Base-by-base conservation (phyloP, 1,139 yeast genomes). In the Yamadazyma pseudoaaseri region DNA sequence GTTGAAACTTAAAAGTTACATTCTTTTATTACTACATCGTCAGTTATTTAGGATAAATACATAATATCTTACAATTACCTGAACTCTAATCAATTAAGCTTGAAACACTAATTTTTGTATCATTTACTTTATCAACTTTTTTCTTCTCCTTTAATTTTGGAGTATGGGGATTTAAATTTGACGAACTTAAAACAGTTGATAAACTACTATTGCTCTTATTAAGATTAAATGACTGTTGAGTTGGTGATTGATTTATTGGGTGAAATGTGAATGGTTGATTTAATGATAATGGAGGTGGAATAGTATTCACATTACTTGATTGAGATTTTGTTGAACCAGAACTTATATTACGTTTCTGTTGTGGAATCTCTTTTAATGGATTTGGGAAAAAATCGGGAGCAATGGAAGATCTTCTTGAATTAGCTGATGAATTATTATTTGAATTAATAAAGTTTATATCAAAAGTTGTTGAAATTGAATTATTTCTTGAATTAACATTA, bases 341-440 rank as follows among this genome's bases (percentile, higher is more conserved):
- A 10, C 66, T 58, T 6, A 55, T 39, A 35, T 54, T 60, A 26
- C 69, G 45, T 41, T 61, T 61, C 28, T 56, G 58, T 20, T 18
- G 35, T 26, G 31, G 36, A 11, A 35, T 24, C 5, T 53, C 57
- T 27, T 49, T 54, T 26, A 60, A 46, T 9, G 71, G 69, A 38
- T 64, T 64, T 9, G 72, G 71, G 50, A 65, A 66, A 33, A 62
- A 58, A 34, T 66, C 72, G 1, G 70, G 69, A 6, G 70, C 68
- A 27, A 62, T 56, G 6, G 67, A 60, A 22, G 68, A 62, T 29
- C 70, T 54, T 43, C 71, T 54, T 23, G 63, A 57, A 34, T 58
- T 55, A 23, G 60, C 40, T 6, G 58, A 53, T 1, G 61, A 49
- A 31, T 48, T 49, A 34, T 53, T 54, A 20, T 52, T 50, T 8